Evolutionary conservation across 441 rosid genomes (phyloP).

Genomic region (Flueggea neowawraea): DNA sequence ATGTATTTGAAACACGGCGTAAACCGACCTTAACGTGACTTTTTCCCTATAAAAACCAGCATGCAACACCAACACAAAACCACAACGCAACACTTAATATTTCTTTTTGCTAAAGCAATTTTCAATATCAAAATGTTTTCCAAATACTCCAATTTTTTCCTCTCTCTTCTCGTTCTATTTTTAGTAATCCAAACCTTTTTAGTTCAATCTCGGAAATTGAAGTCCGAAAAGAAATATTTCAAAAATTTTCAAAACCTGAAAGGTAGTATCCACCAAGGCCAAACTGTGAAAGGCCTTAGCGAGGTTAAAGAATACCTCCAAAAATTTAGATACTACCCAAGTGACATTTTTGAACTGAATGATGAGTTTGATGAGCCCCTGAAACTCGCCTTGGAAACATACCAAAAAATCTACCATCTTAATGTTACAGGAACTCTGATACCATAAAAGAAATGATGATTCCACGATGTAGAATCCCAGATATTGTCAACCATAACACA

Average conservation of each 20-base stretch:
- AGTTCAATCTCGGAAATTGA: neutral
- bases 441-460: constrained; percentile 21
- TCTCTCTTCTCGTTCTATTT: neutral
- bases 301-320: constrained; percentile 20
- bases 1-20: too few relatives aligned
- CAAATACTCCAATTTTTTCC: too few relatives aligned
- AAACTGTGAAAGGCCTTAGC: constrained; percentile 14
- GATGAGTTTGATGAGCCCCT: constrained; percentile 29
- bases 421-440: constrained; percentile 19
- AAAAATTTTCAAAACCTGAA: constrained; percentile 8
- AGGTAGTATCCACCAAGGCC: constrained; percentile 19
- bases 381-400: constrained; percentile 27
- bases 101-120: too few relatives aligned
- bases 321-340: constrained; percentile 12
- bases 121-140: too few relatives aligned
- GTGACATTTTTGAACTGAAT: neutral
- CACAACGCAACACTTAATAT: too few relatives aligned
- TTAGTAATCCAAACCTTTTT: neutral
- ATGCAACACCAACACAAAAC: too few relatives aligned
- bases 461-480: constrained; percentile 31
- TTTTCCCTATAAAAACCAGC: too few relatives aligned
- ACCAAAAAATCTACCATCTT: constrained; percentile 25
- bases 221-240: neutral
- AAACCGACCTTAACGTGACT: too few relatives aligned
- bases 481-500: constrained; percentile 12